Conservation (phyloP, 495 filamentous ascomycete genomes). For the Penicillium mononematosum region DNA sequence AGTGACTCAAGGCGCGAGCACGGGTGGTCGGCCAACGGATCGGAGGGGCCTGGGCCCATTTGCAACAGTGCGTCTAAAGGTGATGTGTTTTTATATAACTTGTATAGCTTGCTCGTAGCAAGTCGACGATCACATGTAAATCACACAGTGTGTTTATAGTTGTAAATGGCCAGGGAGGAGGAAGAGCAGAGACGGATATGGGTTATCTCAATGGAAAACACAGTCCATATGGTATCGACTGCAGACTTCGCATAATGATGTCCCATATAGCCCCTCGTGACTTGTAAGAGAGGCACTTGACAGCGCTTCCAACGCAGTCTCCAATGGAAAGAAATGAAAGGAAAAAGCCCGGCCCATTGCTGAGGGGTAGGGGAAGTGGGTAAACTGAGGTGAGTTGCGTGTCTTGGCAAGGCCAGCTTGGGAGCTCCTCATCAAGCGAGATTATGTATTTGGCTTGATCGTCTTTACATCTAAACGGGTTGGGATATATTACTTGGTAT, state of each 20-base stretch:
- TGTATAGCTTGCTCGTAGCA: background rate
- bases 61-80: slow-evolving; percentile 9
- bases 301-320: background rate
- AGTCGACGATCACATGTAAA: background rate
- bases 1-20: slow-evolving; percentile 48
- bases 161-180: background rate
- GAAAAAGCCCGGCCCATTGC: background rate
- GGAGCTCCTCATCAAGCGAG: background rate
- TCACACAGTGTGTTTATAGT: background rate
- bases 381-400: slow-evolving; percentile 18
- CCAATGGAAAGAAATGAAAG: slow-evolving; percentile 8
- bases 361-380: slow-evolving; percentile 24
- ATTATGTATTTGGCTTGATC: slow-evolving; percentile 7
- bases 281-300: too few relatives aligned
- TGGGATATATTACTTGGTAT: background rate
- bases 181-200: background rate
- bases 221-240: background rate
- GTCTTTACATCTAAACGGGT: background rate
- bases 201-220: slow-evolving; percentile 16
- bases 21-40: slow-evolving; percentile 15
- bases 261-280: background rate
- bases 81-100: background rate
- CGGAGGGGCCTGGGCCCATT: slow-evolving; percentile 15
- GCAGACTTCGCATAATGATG: slow-evolving; percentile 8
- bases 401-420: slow-evolving; percentile 19